Evolutionary conservation across 495 filamentous ascomycete species (phyloP).

Genomic region (Podospora pseudopauciseta): DNA sequence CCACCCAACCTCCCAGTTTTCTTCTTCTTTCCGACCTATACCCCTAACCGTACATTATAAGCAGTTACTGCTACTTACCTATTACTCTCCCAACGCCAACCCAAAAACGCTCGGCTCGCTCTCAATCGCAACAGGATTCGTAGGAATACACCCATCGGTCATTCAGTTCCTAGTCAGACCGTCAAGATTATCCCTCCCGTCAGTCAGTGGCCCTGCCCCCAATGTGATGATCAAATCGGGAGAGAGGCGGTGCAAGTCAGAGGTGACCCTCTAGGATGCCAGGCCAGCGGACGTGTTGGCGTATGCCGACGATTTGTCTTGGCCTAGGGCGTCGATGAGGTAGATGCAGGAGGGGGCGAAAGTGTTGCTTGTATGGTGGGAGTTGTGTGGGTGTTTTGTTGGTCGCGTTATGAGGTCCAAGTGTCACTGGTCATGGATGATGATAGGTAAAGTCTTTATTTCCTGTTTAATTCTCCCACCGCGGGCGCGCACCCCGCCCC

Average conservation of each 20-base stretch:
- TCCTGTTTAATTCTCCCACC: not conserved
- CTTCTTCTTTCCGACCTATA: no score
- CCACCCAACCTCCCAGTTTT: no score
- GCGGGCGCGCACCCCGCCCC: no score
- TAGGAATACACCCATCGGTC: constrained; percentile 34
- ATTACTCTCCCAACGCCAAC: constrained; percentile 21
- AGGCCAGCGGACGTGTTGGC: constrained; percentile 57
- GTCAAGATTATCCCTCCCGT: constrained; percentile 41
- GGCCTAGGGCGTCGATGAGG: constrained; percentile 49
- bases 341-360: constrained; percentile 55
- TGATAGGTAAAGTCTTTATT: not conserved
- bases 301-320: constrained; percentile 52
- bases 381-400: constrained; percentile 35
- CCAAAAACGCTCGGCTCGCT: constrained; percentile 33
- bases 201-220: constrained; percentile 59
- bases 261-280: constrained; percentile 55
- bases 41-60: no score
- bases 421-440: not conserved
- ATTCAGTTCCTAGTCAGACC: constrained; percentile 34
- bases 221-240: constrained; percentile 59
- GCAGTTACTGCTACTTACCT: no score
- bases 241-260: constrained; percentile 44
- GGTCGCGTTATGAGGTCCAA: constrained; percentile 6
- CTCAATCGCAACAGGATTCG: constrained; percentile 35
- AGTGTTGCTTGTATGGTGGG: constrained; percentile 47